Conservation (phyloP, 768 basidiomycete species). For the Terana coerulea region DNA sequence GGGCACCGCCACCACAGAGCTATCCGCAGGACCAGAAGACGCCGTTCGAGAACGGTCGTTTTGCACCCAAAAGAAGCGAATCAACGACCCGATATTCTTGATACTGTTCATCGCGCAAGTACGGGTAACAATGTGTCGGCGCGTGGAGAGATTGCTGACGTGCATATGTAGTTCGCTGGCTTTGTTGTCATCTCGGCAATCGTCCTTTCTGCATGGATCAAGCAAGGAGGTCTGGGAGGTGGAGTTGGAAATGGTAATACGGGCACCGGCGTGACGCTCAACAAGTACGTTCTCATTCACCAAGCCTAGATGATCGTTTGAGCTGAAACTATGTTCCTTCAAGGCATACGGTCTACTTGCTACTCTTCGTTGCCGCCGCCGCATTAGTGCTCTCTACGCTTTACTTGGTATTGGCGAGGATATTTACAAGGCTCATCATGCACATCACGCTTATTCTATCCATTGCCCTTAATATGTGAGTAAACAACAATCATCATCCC, state of each 20-base stretch:
- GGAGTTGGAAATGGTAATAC: slow-evolving; percentile 51
- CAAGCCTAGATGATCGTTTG: background rate
- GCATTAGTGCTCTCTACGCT: slow-evolving; percentile 60
- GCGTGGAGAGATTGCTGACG: background rate
- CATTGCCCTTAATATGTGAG: slow-evolving; percentile 61
- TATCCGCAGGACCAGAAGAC: slow-evolving; percentile 32
- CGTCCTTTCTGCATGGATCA: slow-evolving; percentile 58
- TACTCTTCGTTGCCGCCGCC: slow-evolving; percentile 67
- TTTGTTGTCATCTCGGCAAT: slow-evolving; percentile 68
- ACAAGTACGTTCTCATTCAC: slow-evolving; percentile 44
- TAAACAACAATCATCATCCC: slow-evolving; percentile 10
- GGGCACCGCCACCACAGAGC: background rate
- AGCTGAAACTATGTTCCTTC: background rate
- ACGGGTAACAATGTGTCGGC: slow-evolving; percentile 5
- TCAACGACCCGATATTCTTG: slow-evolving; percentile 73
- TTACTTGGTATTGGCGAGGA: slow-evolving; percentile 68
- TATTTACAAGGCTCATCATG: slow-evolving; percentile 73
- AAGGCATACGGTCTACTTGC: slow-evolving; percentile 73
- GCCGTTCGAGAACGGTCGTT: slow-evolving; percentile 59
- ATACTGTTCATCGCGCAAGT: slow-evolving; percentile 72
- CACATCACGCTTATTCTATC: slow-evolving; percentile 68
- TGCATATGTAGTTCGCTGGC: slow-evolving; percentile 49
- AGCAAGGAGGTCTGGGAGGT: slow-evolving; percentile 65
- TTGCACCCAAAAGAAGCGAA: slow-evolving; percentile 61
- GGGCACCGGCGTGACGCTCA: slow-evolving; percentile 60